These are phyloP conservation scores for Borealophlyctis nickersoniae DNA, from an alignment of 192 early-diverging fungal genomes.

Conservation along the genomic window DNA sequence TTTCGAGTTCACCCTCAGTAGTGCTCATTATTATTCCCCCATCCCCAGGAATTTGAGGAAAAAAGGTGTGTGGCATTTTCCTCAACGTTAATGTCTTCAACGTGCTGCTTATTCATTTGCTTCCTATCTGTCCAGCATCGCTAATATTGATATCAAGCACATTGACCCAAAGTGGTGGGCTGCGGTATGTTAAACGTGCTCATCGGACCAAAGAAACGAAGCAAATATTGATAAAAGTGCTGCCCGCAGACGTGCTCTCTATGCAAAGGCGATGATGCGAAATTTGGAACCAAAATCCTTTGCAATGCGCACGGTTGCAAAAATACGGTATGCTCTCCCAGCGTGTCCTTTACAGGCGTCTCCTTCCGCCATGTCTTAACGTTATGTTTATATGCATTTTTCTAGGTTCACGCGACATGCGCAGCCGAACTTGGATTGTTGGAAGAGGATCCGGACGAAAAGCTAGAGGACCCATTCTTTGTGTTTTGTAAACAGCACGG, in stretches of 20 bases:
- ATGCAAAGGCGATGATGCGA: neutral
- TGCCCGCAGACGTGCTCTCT: constrained; percentile 7
- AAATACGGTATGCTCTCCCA: constrained; percentile 3
- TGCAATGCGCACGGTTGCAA: constrained; percentile 22
- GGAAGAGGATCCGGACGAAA: constrained; percentile 8
- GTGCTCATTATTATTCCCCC: too few relatives aligned
- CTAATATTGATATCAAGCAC: neutral
- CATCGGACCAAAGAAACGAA: too few relatives aligned
- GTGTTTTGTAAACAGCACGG: constrained; percentile 22
- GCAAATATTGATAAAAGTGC: too few relatives aligned
- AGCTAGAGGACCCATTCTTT: constrained; percentile 14
- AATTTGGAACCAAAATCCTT: constrained; percentile 4
- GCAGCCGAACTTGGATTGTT: constrained; percentile 13
- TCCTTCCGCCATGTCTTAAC: too few relatives aligned
- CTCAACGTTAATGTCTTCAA: too few relatives aligned
- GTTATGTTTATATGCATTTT: too few relatives aligned
- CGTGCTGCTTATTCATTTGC: too few relatives aligned
- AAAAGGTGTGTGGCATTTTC: neutral
- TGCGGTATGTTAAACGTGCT: neutral
- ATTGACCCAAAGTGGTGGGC: neutral
- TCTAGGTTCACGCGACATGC: constrained; percentile 19
- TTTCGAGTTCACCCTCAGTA: too few relatives aligned
- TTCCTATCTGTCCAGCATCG: too few relatives aligned
- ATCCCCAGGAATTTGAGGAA: neutral
- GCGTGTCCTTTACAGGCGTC: neutral